Base-by-base conservation (phyloP, 108 stramenopile species). In the Discostella stelligeroides region DNA sequence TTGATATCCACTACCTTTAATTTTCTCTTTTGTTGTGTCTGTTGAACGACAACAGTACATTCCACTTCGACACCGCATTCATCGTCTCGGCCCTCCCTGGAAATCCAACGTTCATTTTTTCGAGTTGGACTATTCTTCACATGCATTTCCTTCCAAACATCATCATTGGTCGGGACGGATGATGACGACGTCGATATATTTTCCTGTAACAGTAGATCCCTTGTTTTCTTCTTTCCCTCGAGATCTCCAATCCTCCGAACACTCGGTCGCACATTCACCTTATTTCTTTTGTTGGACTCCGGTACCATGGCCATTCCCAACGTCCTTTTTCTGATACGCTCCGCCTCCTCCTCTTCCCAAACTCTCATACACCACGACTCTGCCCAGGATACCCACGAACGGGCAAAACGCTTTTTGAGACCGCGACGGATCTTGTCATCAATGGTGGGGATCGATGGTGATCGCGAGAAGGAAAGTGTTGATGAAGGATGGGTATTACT, bases 311-410 rank as follows among this genome's bases (percentile, higher is more conserved):
- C 30, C 18, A 38, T n/a, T n/a, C 46, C 53, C 17, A 54, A 0
- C 10, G 65, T 34, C 51, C 39, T 58, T 11, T 39, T 37, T 21
- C 42, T 64, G 1, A 23, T 48, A 14, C 68, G 63, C 18, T 61
- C 65, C n/a, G 40, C 38, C 60, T 66, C 70, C 50, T 79, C 77
- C 18, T 79, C 77, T 61, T 79, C 77, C 77, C 77, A 79, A 2
- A 79, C 14, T 38, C 77, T 40, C 64, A 71, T 71, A 21, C 77
- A 79, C 77, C 77, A 79, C 12, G 57, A 53, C 34, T 71, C 69
- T 0, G 77, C 77, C 77, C 77, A 79, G 28, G 70, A 68, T n/a
- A 79, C 61, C 70, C 70, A 79, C 20, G 65, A 57, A 37, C 77
- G 39, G 23, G 62, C 30, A 2, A 79, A 64, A 13, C 77, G 70